phyloP scores from a whole-genome alignment of 306 rosid species.

The Delonix regia region DNA sequence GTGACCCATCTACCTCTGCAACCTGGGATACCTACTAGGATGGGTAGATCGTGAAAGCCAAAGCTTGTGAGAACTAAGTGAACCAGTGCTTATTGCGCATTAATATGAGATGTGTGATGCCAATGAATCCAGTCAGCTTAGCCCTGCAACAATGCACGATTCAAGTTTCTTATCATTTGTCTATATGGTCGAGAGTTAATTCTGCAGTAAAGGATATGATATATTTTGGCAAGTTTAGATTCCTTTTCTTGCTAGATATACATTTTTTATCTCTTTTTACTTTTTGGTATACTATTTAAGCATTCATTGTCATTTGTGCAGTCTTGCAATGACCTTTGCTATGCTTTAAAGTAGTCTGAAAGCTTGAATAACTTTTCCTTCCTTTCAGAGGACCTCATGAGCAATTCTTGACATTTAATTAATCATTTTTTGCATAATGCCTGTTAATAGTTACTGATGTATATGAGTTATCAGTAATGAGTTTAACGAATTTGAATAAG shows the following conservation, averaged over 20 bases:
- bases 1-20: neutral
- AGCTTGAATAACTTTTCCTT: neutral
- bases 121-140: neutral
- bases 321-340: neutral
- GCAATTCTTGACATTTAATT: neutral
- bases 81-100: neutral
- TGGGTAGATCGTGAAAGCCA: neutral
- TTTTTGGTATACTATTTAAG: neutral
- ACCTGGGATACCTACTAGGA: neutral
- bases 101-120: neutral
- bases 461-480: slow-evolving; percentile 3
- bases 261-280: neutral
- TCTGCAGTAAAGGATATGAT: neutral
- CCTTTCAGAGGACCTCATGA: neutral
- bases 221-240: neutral
- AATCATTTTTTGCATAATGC: neutral
- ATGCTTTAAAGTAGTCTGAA: neutral
- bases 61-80: neutral
- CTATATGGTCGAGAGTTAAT: neutral
- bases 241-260: neutral
- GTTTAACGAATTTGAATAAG: neutral
- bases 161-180: neutral
- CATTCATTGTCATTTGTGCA: neutral
- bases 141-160: neutral
- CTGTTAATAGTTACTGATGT: slow-evolving; percentile 1